Base-by-base conservation (phyloP, 768 basidiomycete species). In the Agrocybe praecox region DNA sequence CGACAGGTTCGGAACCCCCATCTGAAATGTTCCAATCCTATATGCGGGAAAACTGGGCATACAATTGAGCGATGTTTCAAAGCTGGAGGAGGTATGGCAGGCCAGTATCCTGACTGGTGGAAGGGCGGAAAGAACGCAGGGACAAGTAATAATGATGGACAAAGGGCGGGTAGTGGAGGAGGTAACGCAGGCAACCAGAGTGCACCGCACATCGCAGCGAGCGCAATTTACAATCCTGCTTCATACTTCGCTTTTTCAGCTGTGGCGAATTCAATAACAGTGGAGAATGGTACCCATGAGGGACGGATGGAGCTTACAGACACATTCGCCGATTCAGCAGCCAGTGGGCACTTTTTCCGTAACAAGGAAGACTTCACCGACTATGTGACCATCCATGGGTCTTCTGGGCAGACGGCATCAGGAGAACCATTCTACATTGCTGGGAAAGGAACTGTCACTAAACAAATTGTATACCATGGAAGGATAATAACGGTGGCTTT, bases 71-170 rank as follows among this genome's bases (percentile, higher is more conserved):
- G 68, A 8, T 75, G 73, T 53, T 76, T 71, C 66, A 63, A 59
- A 54, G 59, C 59, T 12, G 74, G 74, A 0, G 69, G 73, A 10
- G 72, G 74, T 4, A 75, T 73, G 46, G 72, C 69, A 32, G 74
- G 74, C 9, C 74, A 77, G 47, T 69, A 65, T 43, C 71, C 68
- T 0, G 34, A 54, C 1, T 58, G 60, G 33, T 69, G 66, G 29
- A 47, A 57, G 22, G 49, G 51, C n/a, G 49, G 51, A 21, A 50
- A 45, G 49, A 5, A 12, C 36, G n/a, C 6, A 23, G 50, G 58
- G 2, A 42, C 36, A 18, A 29, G n/a, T 36, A 15, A 45, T 36
- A 14, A 23, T 24, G 34, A 29, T 42, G 24, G 45, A 21, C 15
- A 21, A 22, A 1, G 24, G 7, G 33, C 8, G 8, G 15, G 15